A percentile compares a stretch with the other conserved stretches of the same genome.
These are phyloP conservation scores for Diaporthe helianthi DNA, from an alignment of 2,329 filamentous ascomycete genomes.

Conservation along the genomic window DNA sequence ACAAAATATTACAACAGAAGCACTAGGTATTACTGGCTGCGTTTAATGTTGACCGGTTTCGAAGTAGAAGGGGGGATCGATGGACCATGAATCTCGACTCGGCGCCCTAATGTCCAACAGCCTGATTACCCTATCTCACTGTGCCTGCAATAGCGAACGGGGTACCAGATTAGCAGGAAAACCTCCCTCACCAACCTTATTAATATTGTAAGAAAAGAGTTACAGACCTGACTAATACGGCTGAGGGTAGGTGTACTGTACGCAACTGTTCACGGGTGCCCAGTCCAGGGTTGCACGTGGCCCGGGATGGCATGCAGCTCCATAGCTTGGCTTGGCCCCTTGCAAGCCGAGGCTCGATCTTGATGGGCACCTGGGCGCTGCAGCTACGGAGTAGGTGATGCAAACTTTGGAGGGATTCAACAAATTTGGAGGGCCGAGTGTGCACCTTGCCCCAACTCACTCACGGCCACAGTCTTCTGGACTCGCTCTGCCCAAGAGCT, in stretches of 20 bases:
- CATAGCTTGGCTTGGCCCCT: neutral
- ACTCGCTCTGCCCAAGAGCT: slow-evolving; percentile 9
- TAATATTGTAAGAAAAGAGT: neutral
- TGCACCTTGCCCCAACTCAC: neutral
- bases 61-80: too few species aligned
- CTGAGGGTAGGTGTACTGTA: neutral
- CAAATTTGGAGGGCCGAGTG: neutral
- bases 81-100: too few species aligned
- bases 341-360: slow-evolving; percentile 16
- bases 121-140: too few species aligned
- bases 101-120: too few species aligned
- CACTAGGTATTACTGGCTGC: too few species aligned
- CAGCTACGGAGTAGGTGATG: neutral
- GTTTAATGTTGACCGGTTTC: too few species aligned
- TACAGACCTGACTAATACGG: neutral
- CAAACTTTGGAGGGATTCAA: slow-evolving; percentile 24
- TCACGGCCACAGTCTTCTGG: neutral
- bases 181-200: too few species aligned
- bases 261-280: too few species aligned
- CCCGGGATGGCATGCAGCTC: neutral
- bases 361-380: neutral
- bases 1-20: too few species aligned
- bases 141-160: too few species aligned
- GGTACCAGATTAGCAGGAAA: too few species aligned
- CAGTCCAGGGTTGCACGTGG: neutral